A percentile compares a stretch with the other conserved stretches of the same genome.
Conservation (phyloP, 2,329 filamentous ascomycete species). For the Botrytis byssoidea region DNA sequence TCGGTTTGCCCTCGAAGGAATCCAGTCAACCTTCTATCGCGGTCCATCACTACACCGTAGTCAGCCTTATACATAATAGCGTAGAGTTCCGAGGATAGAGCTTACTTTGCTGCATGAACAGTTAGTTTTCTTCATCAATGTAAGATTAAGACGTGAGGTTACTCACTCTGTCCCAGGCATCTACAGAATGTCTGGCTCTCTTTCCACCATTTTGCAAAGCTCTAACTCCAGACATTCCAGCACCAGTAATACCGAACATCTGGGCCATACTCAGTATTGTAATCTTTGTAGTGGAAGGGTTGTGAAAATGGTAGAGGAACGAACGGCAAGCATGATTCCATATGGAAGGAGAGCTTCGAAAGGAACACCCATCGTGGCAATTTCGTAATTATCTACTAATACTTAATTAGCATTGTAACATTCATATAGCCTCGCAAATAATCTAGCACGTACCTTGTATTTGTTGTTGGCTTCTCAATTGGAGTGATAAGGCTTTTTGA, state of each 20-base stretch:
- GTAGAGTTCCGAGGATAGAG: neutral
- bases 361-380: constrained; percentile 43
- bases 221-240: constrained; percentile 42
- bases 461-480: constrained; percentile 26
- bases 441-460: constrained; percentile 26
- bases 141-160: neutral
- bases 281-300: constrained; percentile 2
- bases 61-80: constrained; percentile 24
- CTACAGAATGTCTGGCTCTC: constrained; percentile 42
- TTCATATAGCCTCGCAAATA: neutral
- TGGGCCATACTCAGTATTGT: constrained; percentile 31
- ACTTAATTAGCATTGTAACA: constrained; percentile 20
- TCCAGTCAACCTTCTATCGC: constrained; percentile 44
- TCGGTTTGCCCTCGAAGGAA: constrained; percentile 43
- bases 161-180: constrained; percentile 44
- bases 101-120: constrained; percentile 40
- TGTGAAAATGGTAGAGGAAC: constrained; percentile 25
- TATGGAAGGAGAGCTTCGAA: constrained; percentile 45
- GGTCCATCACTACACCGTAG: constrained; percentile 43
- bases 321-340: constrained; percentile 43
- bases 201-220: constrained; percentile 44
- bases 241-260: constrained; percentile 45
- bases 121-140: constrained; percentile 29
- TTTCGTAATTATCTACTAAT: constrained; percentile 27
- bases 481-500: constrained; percentile 26